Conservation (phyloP, 345 rosid genomes). For the Geranium brycei region DNA sequence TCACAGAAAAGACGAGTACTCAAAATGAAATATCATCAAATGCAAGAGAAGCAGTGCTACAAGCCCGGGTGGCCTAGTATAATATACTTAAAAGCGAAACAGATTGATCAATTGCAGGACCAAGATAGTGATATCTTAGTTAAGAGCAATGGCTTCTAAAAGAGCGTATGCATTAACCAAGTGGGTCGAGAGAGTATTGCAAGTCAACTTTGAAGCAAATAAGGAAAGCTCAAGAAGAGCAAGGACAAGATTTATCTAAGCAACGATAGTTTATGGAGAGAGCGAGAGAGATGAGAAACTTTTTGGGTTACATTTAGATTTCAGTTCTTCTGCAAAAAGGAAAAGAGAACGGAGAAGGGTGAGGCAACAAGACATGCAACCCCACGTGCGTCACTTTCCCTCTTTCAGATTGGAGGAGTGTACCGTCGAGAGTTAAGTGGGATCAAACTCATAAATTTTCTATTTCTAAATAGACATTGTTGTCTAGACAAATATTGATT, state of each 20-base stretch:
- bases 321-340: constrained; percentile 14
- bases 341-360: constrained; percentile 17
- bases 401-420: constrained; percentile 1
- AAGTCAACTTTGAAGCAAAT: background rate
- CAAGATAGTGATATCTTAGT: too few species aligned
- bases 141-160: too few species aligned
- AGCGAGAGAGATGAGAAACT: background rate
- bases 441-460: background rate
- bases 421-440: background rate
- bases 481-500: background rate
- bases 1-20: too few species aligned
- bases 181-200: background rate
- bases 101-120: too few species aligned
- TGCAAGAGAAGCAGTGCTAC: background rate
- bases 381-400: constrained; percentile 26
- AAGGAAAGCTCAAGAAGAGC: background rate
- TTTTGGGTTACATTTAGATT: constrained; percentile 5
- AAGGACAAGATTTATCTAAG: background rate
- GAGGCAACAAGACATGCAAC: constrained; percentile 25
- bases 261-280: background rate
- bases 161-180: background rate
- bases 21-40: background rate
- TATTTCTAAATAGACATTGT: too few species aligned
- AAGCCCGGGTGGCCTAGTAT: background rate
- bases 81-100: background rate